Evolutionary conservation across 2,329 filamentous ascomycete genomes (phyloP).

Genomic region (Cylindrodendrum hubeiense): DNA sequence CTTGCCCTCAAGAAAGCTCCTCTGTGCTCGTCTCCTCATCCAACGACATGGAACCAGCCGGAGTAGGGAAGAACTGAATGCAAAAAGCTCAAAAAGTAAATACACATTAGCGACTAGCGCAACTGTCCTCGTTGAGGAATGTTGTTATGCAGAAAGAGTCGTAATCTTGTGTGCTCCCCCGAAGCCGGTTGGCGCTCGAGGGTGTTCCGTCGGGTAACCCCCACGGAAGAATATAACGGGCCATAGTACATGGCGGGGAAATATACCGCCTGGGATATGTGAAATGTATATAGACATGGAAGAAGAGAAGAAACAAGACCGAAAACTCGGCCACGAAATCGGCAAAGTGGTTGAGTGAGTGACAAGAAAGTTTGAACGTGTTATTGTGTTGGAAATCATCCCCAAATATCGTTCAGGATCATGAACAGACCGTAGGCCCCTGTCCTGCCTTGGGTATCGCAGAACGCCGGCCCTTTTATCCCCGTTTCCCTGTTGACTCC

Average conservation of each 20-base stretch:
- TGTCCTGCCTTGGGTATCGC: slow-evolving; percentile 40
- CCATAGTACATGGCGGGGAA: slow-evolving; percentile 27
- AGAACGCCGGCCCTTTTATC: slow-evolving; percentile 48
- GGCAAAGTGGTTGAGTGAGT: slow-evolving; percentile 35
- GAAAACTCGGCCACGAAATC: slow-evolving; percentile 30
- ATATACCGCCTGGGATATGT: slow-evolving; percentile 37
- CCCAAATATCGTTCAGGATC: slow-evolving; percentile 39
- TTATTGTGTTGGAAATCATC: slow-evolving; percentile 36
- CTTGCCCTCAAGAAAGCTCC: slow-evolving; percentile 26
- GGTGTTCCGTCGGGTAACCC: slow-evolving; percentile 28
- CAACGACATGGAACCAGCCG: slow-evolving; percentile 39
- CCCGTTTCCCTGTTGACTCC: slow-evolving; percentile 39
- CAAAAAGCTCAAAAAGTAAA: slow-evolving; percentile 41
- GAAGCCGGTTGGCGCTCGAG: slow-evolving; percentile 18
- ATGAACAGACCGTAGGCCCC: slow-evolving; percentile 40
- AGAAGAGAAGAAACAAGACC: slow-evolving; percentile 32
- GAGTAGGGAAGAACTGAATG: slow-evolving; percentile 38
- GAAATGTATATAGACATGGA: slow-evolving; percentile 42
- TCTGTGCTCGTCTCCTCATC: slow-evolving; percentile 33
- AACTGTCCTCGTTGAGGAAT: slow-evolving; percentile 22
- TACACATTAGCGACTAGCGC: slow-evolving; percentile 47
- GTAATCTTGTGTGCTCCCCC: slow-evolving; percentile 30
- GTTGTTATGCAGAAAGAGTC: slow-evolving; percentile 30
- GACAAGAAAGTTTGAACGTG: slow-evolving; percentile 39
- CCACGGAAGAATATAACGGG: slow-evolving; percentile 30